These are phyloP conservation scores for Rhododendron mucronatum DNA, from an alignment of 148 eudicot species.

Conservation along the genomic window DNA sequence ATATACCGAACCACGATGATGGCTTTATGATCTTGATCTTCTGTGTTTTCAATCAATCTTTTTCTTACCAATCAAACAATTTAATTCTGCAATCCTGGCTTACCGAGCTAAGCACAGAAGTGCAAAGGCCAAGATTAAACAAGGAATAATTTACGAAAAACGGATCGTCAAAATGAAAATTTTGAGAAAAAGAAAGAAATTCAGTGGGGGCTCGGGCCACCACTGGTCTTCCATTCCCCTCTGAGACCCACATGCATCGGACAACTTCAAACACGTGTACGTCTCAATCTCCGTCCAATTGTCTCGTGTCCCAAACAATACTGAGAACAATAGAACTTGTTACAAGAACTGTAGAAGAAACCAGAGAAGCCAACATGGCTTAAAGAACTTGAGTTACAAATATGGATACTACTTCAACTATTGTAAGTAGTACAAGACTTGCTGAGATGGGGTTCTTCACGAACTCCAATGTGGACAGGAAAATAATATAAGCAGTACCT, in stretches of 20 bases:
- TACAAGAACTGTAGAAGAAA: slow-evolving; percentile 17
- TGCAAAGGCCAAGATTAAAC: background rate
- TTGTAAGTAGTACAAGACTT: slow-evolving; percentile 35
- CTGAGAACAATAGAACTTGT: too few relatives aligned
- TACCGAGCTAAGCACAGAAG: background rate
- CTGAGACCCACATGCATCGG: too few relatives aligned
- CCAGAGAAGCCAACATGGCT: slow-evolving; percentile 44
- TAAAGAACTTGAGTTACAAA: slow-evolving; percentile 44
- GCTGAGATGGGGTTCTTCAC: slow-evolving; percentile 76
- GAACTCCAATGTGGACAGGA: slow-evolving; percentile 57
- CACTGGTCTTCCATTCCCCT: too few relatives aligned
- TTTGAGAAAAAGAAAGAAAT: too few relatives aligned
- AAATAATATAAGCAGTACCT: slow-evolving; percentile 40
- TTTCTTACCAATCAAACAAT: background rate
- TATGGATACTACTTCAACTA: slow-evolving; percentile 50
- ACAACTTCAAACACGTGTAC: too few relatives aligned
- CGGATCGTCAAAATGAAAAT: background rate
- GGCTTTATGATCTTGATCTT: background rate
- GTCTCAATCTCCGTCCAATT: too few relatives aligned
- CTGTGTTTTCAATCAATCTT: background rate
- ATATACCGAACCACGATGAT: background rate
- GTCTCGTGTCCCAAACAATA: too few relatives aligned
- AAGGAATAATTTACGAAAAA: background rate
- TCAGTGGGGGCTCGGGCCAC: too few relatives aligned
- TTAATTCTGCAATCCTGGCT: too few relatives aligned